Percentiles rank a stretch among this genome's conserved stretches.
These are phyloP conservation scores for Monosporozyma siamensis DNA, from an alignment of 805 yeast genomes.

Conservation along the genomic window DNA sequence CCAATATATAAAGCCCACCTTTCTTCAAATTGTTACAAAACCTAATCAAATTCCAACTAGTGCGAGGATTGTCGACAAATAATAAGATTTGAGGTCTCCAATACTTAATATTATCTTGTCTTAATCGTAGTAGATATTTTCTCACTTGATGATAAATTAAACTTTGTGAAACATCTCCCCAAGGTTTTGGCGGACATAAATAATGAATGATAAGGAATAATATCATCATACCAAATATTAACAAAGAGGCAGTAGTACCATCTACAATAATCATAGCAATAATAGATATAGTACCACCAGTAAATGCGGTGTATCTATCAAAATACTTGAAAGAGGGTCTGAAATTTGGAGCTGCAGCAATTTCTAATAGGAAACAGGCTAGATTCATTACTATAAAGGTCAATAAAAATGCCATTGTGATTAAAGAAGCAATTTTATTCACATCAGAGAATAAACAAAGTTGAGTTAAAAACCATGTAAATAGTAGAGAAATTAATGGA, in stretches of 20 bases:
- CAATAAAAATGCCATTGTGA: constrained; percentile 95
- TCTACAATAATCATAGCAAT: constrained; percentile 92
- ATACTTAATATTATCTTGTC: constrained; percentile 90
- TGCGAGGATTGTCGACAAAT: constrained; percentile 83
- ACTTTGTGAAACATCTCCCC: constrained; percentile 98
- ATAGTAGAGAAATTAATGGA: constrained; percentile 55
- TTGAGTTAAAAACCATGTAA: constrained; percentile 81
- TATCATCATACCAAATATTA: constrained; percentile 53
- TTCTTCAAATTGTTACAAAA: constrained; percentile 93
- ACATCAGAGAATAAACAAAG: constrained; percentile 80
- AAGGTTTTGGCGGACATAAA: constrained; percentile 86
- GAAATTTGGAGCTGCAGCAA: constrained; percentile 96
- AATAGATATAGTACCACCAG: constrained; percentile 62
- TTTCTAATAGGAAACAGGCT: constrained; percentile 80
- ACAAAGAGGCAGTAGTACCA: constrained; percentile 74
- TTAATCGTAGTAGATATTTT: constrained; percentile 65
- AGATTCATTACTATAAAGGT: constrained; percentile 89
- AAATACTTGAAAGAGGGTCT: constrained; percentile 91
- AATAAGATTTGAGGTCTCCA: constrained; percentile 96
- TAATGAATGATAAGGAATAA: constrained; percentile 78
- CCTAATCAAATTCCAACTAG: constrained; percentile 82
- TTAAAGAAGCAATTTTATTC: constrained; percentile 87
- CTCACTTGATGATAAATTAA: constrained; percentile 94
- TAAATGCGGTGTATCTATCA: constrained; percentile 67
- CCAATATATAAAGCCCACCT: constrained; percentile 87